phyloP scores from a whole-genome alignment of 306 rosid species.

The Rubus idaeus region DNA sequence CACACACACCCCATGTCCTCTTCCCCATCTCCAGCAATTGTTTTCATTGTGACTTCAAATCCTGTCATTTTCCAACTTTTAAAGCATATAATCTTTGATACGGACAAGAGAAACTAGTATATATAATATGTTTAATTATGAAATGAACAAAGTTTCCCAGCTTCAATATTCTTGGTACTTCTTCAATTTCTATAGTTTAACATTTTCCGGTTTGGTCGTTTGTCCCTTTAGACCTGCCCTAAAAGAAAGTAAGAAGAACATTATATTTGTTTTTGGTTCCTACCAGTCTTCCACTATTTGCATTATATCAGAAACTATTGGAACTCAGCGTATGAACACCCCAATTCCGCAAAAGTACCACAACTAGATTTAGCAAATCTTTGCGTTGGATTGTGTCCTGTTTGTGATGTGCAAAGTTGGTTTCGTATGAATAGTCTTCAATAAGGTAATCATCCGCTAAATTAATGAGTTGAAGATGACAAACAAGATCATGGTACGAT shows the following conservation, averaged over 20 bases:
- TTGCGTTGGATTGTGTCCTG: background rate
- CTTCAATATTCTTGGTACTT: background rate
- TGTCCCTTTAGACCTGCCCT: constrained; percentile 11
- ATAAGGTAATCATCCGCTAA: background rate
- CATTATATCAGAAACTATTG: constrained; percentile 13
- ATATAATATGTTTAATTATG: background rate
- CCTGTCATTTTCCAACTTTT: background rate
- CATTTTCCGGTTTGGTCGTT: background rate
- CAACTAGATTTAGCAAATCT: background rate
- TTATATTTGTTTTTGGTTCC: background rate
- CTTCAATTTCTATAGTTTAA: background rate
- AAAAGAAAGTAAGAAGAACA: background rate
- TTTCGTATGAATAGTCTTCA: background rate
- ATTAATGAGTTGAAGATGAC: background rate
- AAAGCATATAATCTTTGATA: background rate
- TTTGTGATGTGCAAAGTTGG: background rate
- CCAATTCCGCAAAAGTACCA: background rate
- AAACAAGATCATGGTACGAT: background rate
- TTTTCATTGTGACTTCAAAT: background rate
- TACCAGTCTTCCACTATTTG: background rate
- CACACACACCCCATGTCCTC: background rate
- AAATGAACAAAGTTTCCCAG: background rate
- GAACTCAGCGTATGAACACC: background rate
- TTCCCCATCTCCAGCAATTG: background rate
- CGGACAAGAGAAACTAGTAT: background rate